phyloP scores from a whole-genome alignment of 2,329 filamentous ascomycete genomes.

The Cytospora mali region DNA sequence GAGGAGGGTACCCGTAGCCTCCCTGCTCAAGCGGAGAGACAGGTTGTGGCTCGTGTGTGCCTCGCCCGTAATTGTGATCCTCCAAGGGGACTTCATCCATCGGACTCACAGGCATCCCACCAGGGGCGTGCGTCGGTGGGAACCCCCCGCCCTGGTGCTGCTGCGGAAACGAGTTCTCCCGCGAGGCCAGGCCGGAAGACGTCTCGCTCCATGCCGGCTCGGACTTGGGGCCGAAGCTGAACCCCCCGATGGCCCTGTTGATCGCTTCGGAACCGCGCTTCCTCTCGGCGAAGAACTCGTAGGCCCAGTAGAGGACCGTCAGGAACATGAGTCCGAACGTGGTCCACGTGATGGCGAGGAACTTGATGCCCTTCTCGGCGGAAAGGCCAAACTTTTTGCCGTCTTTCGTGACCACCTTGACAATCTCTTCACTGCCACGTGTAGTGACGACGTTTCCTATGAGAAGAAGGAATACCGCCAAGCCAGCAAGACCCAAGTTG shows the following conservation, averaged over 20 bases:
- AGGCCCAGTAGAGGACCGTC: constrained; percentile 26
- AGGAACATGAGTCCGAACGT: constrained; percentile 49
- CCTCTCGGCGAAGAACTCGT: constrained; percentile 22
- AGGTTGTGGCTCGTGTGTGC: background rate
- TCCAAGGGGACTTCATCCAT: background rate
- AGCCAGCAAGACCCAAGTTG: constrained; percentile 43
- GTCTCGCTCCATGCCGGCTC: background rate
- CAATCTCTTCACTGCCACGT: constrained; percentile 44
- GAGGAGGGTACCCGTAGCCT: background rate
- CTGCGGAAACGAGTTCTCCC: background rate
- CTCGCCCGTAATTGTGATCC: background rate
- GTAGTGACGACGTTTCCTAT: constrained; percentile 50
- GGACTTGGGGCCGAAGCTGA: background rate
- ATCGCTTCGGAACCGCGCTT: background rate
- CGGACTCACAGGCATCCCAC: constrained; percentile 2
- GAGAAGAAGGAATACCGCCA: constrained; percentile 43
- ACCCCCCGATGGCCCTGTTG: constrained; percentile 7
- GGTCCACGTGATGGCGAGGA: constrained; percentile 51
- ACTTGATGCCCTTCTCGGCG: constrained; percentile 47
- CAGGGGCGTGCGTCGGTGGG: background rate
- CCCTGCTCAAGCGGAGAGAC: background rate
- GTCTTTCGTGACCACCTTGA: constrained; percentile 44
- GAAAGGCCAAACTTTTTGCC: constrained; percentile 49
- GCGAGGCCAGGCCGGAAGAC: background rate
- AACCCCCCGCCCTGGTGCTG: background rate